Evolutionary conservation across 495 filamentous ascomycete genomes (phyloP).

Genomic region (Podospora pseudocomata): DNA sequence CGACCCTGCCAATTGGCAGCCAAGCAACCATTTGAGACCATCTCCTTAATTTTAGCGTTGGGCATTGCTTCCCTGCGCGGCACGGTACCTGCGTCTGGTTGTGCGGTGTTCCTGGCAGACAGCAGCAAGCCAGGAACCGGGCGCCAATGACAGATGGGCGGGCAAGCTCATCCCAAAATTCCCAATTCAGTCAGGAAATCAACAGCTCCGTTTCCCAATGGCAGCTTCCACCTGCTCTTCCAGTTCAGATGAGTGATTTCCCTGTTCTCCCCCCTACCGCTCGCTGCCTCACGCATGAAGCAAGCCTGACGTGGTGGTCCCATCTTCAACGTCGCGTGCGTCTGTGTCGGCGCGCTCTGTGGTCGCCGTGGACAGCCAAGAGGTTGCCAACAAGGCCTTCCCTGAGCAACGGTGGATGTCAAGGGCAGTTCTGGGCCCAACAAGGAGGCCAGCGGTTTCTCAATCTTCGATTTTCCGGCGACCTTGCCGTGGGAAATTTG

Average conservation of each 20-base stretch:
- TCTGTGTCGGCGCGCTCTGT: background rate
- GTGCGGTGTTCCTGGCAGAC: conserved; percentile 2
- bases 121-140: conserved; percentile 4
- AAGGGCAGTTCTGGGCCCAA: conserved; percentile 3
- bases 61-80: conserved; percentile 17
- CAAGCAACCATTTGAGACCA: conserved; percentile 15
- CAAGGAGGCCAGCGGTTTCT: conserved; percentile 1
- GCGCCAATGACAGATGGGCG: conserved; percentile 13
- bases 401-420: background rate
- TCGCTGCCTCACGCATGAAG: background rate
- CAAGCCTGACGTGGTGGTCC: background rate
- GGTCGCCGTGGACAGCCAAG: background rate
- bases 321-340: background rate
- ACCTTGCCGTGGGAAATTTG: background rate
- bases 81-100: conserved; percentile 23
- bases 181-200: conserved; percentile 4
- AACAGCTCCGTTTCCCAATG: background rate
- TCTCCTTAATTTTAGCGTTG: conserved; percentile 36
- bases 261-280: background rate
- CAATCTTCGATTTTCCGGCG: background rate
- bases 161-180: background rate
- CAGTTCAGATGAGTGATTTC: background rate
- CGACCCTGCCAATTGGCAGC: background rate
- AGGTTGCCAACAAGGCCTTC: background rate
- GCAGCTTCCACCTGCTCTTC: background rate